Base-by-base conservation (phyloP, 2,329 filamentous ascomycete species). In the Fusarium xyrophilum region DNA sequence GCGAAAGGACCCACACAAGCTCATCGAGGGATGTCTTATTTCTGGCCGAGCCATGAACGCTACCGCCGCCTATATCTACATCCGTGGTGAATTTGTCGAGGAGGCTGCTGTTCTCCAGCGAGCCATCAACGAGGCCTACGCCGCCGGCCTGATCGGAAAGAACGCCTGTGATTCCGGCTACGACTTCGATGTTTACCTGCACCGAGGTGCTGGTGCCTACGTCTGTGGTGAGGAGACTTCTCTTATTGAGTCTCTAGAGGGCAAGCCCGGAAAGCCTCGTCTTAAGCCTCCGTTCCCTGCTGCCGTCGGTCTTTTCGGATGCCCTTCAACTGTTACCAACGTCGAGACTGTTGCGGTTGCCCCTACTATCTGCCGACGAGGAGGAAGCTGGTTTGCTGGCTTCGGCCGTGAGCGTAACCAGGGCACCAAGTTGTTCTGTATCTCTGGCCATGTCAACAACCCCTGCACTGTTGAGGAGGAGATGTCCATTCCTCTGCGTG, bases 1-100 rank as follows among this genome's bases (percentile, higher is more conserved):
- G 96, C 93, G 96, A 82, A 99, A 99, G 84, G 96, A 99, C 80
- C 96, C 96, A 68, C 96, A 99, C 86, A 99, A 99, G 87, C 91
- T 99, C 71, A 86, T 99, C 77, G 96, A 99, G 84, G 96, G 96
- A 79, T 99, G 96, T 82, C 86, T 99, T 69, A 91, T 99, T 50
- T 93, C 96, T 72, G 96, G 96, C 54, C 91, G 96, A 78, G 94
- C 96, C 78, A 99, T 99, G 96, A 99, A 99, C 84, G 96, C 94
- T 77, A 96, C 93, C 48, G 96, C 96, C 63, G 96, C 96, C 73
- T 99, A 99, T 84, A 99, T 99, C 79, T 99, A 99, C 82, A 99
- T 99, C 76, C 94, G 96, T 79, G 96, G 96, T 78, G 96, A 99
- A 82, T 99, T 99, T 81, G 93, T 97, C 79, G 89, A 97, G 77